These are phyloP conservation scores for Prunus armeniaca DNA, from an alignment of 306 rosid species.

Conservation along the genomic window DNA sequence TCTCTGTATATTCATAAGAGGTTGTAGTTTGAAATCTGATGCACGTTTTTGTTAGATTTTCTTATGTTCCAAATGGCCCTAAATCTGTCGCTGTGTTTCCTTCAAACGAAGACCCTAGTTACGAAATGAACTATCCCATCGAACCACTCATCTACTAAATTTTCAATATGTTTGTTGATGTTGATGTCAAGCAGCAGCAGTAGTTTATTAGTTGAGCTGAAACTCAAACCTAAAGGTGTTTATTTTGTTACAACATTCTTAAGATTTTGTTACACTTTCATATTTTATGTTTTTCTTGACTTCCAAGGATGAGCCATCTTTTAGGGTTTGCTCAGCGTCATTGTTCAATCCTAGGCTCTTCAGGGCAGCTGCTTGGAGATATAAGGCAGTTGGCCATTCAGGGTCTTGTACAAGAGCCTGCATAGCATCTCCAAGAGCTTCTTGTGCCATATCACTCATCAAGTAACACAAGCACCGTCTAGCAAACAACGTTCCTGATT, in stretches of 20 bases:
- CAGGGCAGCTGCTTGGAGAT: constrained; percentile 89
- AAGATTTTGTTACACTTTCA: no score
- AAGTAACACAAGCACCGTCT: constrained; percentile 87
- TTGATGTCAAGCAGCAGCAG: no score
- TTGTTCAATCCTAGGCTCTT: constrained; percentile 86
- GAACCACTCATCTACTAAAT: no score
- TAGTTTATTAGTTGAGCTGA: no score
- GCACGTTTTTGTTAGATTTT: no score
- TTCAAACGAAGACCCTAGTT: no score
- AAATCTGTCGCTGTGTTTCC: no score
- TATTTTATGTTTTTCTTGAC: constrained; percentile 35
- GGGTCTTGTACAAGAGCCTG: constrained; percentile 70
- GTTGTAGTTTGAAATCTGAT: neutral
- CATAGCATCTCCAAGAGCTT: constrained; percentile 94
- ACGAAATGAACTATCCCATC: no score
- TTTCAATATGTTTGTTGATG: no score
- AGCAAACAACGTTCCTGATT: constrained; percentile 72
- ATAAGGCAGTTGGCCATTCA: constrained; percentile 77
- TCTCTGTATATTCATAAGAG: neutral
- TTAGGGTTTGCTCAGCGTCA: constrained; percentile 77
- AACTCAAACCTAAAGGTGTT: no score
- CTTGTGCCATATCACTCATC: constrained; percentile 78
- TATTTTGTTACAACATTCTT: no score
- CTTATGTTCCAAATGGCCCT: no score
- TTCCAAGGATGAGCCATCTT: constrained; percentile 75